Evolutionary conservation across 2,329 filamentous ascomycete species (phyloP).

Genomic region (Talaromyces pinophilus): DNA sequence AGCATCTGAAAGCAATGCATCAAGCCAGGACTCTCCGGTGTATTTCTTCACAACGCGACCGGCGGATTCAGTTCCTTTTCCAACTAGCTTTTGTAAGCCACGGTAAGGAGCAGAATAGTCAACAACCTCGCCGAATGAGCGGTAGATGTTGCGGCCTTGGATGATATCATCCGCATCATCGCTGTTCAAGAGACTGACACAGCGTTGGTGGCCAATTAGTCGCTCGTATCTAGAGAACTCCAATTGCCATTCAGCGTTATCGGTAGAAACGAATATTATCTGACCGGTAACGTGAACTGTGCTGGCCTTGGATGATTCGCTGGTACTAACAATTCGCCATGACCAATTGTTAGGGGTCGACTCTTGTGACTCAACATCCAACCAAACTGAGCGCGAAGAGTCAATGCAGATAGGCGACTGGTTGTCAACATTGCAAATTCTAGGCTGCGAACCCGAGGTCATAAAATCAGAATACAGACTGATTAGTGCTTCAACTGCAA

Average conservation of each 20-base stretch:
- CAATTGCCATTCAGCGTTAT: conserved; percentile 24
- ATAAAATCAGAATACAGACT: conserved; percentile 35
- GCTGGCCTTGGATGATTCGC: conserved; percentile 1
- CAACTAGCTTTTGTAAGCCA: conserved; percentile 26
- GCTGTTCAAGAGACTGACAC: conserved; percentile 9
- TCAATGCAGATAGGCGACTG: conserved; percentile 40
- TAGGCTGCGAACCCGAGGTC: conserved; percentile 28
- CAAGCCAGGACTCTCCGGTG: conserved; percentile 25
- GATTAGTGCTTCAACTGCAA: conserved; percentile 35
- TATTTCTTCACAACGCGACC: conserved; percentile 25
- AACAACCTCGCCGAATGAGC: conserved; percentile 23
- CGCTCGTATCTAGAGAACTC: conserved; percentile 38
- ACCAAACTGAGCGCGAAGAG: conserved; percentile 28
- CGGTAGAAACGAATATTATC: conserved; percentile 28
- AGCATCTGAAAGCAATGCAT: conserved; percentile 30
- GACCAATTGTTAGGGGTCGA: conserved; percentile 29
- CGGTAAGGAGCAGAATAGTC: conserved; percentile 24
- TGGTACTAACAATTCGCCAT: conserved; percentile 31
- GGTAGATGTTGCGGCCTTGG: conserved; percentile 26
- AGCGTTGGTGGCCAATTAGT: conserved; percentile 38
- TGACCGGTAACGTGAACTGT: conserved; percentile 32
- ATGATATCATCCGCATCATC: conserved; percentile 27
- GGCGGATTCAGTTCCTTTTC: conserved; percentile 25
- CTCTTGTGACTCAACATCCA: conserved; percentile 32
- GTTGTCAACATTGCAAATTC: conserved; percentile 34